Base-by-base conservation (phyloP, 2,329 filamentous ascomycete genomes). In the Colletotrichum truncatum region DNA sequence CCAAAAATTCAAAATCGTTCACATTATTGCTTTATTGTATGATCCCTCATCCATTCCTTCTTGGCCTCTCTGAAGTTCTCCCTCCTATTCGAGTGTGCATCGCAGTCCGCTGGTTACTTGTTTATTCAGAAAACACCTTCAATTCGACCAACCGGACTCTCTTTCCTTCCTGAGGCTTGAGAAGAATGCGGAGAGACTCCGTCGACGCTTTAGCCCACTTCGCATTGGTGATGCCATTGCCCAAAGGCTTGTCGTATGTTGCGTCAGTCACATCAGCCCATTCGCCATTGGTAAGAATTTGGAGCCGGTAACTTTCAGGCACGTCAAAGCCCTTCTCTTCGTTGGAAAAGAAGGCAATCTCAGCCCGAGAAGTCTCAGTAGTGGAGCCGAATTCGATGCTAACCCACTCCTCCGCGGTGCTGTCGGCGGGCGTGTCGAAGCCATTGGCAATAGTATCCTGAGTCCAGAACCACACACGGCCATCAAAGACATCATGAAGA, bases 401-500 rank as follows among this genome's bases (percentile, higher is more conserved):
- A 12, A 61, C 58, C 58, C 58, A 61, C 5, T 55, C 39, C 39
- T 61, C 49, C 10, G 39, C 16, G 1, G n/a, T 38, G 58, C 58
- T 61, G 2, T 21, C 32, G 12, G 36, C 49, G 6, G 58, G 58
- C 2, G 58, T 55, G 9, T 55, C 48, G 2, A 61, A 16, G 1
- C 49, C 58, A 25, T 61, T 61, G 2, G 58, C 58, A 32, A 55
- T 61, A 30, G 39, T 48, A 25, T 61, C 58, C 30, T 55, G 58
- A 1, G 39, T 55, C 58, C 58, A 61, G 30, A 61, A 61, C 49
- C 58, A 61, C 21, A 61, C 26, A 14, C 48, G 57, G 7, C 57
- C 57, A 9, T 61, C 57, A 12, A 61, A 61, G 2, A 61, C 57
- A 16, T 61, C 57, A 14, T 61, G 57, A 5, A 61, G 48, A 8